Percentiles rank a stretch among this genome's conserved stretches.
Evolutionary conservation across 2,329 filamentous ascomycete genomes (phyloP).

Genomic region (Botryotinia globosa): DNA sequence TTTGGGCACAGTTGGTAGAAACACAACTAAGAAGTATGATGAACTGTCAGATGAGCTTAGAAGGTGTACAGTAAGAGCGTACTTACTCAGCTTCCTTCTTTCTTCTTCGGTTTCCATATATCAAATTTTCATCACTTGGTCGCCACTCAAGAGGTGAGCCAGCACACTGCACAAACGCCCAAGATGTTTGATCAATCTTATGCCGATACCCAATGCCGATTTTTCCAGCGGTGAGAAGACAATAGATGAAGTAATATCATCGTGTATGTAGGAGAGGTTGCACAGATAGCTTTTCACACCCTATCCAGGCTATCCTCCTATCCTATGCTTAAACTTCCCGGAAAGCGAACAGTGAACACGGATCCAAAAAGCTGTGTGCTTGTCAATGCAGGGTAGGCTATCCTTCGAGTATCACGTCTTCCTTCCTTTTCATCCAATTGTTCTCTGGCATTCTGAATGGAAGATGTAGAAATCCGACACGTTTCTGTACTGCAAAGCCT

Average conservation of each 20-base stretch:
- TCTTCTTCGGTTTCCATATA: not conserved
- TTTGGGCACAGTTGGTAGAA: conserved; percentile 2
- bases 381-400: not conserved
- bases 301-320: not conserved
- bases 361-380: not conserved
- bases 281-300: not conserved
- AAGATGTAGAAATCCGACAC: conserved; percentile 1
- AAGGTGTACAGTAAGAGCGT: not conserved
- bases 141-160: not conserved
- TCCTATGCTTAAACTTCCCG: not conserved
- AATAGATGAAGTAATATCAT: not conserved
- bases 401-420: not conserved
- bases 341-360: not conserved
- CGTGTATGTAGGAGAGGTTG: conserved; percentile 7
- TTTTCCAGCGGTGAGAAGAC: not conserved
- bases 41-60: conserved; percentile 8
- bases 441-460: not conserved
- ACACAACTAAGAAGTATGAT: not conserved
- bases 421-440: not conserved
- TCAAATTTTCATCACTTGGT: not conserved
- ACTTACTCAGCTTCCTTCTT: conserved; percentile 1
- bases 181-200: not conserved
- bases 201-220: not conserved
- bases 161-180: not conserved
- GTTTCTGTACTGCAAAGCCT: not conserved